phyloP scores from a whole-genome alignment of 2,329 filamentous ascomycete genomes.

The Thermothelomyces thermophilus region DNA sequence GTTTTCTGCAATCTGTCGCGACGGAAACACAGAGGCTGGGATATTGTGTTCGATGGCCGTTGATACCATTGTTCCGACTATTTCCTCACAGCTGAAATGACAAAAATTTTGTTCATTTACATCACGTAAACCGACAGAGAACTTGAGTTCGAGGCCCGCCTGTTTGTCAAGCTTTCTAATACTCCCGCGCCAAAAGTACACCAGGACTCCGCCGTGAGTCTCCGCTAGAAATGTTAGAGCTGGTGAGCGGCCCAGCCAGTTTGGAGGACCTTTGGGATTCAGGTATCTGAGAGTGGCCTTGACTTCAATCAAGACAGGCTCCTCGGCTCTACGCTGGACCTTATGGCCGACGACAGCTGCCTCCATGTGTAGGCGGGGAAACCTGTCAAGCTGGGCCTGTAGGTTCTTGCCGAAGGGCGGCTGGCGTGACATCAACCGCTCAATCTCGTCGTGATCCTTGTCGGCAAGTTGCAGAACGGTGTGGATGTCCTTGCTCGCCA shows the following conservation, averaged over 20 bases:
- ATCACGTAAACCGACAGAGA: conserved; percentile 49
- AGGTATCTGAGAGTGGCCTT: conserved; percentile 63
- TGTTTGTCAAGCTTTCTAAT: conserved; percentile 58
- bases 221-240: conserved; percentile 70
- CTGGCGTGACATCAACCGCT: conserved; percentile 68
- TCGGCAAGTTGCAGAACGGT: conserved; percentile 64
- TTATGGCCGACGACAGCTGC: conserved; percentile 30
- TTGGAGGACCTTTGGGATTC: conserved; percentile 55
- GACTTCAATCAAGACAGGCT: conserved; percentile 53
- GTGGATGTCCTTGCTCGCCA: conserved; percentile 63
- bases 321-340: conserved; percentile 31
- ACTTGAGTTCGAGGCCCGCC: conserved; percentile 50
- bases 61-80: conserved; percentile 54
- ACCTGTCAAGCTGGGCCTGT: conserved; percentile 56
- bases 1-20: background rate
- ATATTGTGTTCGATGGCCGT: conserved; percentile 22
- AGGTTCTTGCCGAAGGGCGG: conserved; percentile 75
- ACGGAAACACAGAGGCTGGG: conserved; percentile 17
- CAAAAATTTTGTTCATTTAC: conserved; percentile 56
- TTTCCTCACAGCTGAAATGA: conserved; percentile 76
- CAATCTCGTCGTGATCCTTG: conserved; percentile 65
- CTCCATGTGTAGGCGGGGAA: conserved; percentile 53
- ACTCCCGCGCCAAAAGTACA: conserved; percentile 62
- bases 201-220: conserved; percentile 59
- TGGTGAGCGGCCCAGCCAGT: conserved; percentile 59